Conservation (phyloP, 148 eudicot genomes). For the Heliamphora exappendiculata region DNA sequence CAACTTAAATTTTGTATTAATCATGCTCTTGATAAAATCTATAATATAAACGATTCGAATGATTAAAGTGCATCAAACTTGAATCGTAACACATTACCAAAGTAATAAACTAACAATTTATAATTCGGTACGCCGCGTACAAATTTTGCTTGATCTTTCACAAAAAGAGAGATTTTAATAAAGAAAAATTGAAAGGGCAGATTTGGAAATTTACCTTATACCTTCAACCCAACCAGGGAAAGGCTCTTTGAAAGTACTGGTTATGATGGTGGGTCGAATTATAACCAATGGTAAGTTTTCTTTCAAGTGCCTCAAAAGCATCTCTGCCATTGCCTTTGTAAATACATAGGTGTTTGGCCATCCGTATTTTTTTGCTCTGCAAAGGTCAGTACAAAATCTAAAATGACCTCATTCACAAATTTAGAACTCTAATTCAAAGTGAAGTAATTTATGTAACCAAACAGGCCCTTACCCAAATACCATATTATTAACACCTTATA, state of each 20-base stretch:
- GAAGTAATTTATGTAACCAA: not conserved
- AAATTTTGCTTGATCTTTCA: too few relatives aligned
- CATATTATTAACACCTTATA: not conserved
- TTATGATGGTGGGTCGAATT: slow-evolving; percentile 77
- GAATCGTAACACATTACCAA: too few relatives aligned
- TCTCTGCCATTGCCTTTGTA: slow-evolving; percentile 93
- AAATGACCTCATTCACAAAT: not conserved
- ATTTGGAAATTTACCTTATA: slow-evolving; percentile 33
- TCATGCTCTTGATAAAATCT: too few relatives aligned
- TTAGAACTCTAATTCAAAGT: too few relatives aligned
- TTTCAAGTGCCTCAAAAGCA: slow-evolving; percentile 53
- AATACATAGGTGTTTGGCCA: slow-evolving; percentile 94
- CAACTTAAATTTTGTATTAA: too few relatives aligned
- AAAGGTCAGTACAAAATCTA: not conserved
- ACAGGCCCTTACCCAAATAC: not conserved
- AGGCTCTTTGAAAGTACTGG: slow-evolving; percentile 83
- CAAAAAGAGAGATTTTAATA: too few relatives aligned
- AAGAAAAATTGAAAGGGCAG: not conserved
- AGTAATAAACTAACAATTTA: too few relatives aligned
- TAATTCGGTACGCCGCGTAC: too few relatives aligned
- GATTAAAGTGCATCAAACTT: too few relatives aligned
- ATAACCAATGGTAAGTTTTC: slow-evolving; percentile 59
- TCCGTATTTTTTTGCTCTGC: slow-evolving; percentile 63
- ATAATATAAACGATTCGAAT: too few relatives aligned
- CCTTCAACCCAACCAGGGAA: slow-evolving; percentile 97